Conservation (phyloP, 2,329 filamentous ascomycete species). For the Amauroascus niger region DNA sequence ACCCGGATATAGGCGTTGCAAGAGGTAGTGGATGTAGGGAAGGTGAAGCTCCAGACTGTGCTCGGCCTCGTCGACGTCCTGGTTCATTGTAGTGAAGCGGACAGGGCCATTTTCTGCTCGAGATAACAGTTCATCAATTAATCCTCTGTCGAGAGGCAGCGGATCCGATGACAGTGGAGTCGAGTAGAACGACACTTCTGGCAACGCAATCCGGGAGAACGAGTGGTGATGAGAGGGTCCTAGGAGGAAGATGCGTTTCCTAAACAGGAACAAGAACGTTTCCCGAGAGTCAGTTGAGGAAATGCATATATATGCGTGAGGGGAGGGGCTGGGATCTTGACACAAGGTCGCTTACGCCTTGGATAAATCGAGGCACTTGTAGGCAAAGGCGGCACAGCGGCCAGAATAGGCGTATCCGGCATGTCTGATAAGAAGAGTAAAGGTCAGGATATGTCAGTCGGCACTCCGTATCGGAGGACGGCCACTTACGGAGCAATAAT, state of each 20-base stretch:
- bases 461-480: not conserved
- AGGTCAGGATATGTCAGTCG: slow-evolving; percentile 7
- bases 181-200: slow-evolving; percentile 51
- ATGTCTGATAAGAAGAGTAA: slow-evolving; percentile 55
- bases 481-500: slow-evolving; percentile 83
- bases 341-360: slow-evolving; percentile 56
- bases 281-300: slow-evolving; percentile 6
- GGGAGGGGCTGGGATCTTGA: not conserved
- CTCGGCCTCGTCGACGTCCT: slow-evolving; percentile 62
- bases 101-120: slow-evolving; percentile 26
- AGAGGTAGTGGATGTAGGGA: slow-evolving; percentile 79
- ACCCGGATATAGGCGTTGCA: slow-evolving; percentile 45
- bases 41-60: slow-evolving; percentile 97
- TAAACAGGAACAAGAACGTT: slow-evolving; percentile 25
- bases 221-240: slow-evolving; percentile 87
- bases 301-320: not conserved
- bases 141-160: slow-evolving; percentile 37
- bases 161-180: slow-evolving; percentile 38
- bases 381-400: slow-evolving; percentile 85
- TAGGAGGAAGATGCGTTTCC: slow-evolving; percentile 81
- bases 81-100: slow-evolving; percentile 49
- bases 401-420: slow-evolving; percentile 92
- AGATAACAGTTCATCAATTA: slow-evolving; percentile 32
- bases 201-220: slow-evolving; percentile 65
- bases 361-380: slow-evolving; percentile 75